These are phyloP conservation scores for Arachis stenosperma DNA, from an alignment of 306 rosid species.

Conservation along the genomic window DNA sequence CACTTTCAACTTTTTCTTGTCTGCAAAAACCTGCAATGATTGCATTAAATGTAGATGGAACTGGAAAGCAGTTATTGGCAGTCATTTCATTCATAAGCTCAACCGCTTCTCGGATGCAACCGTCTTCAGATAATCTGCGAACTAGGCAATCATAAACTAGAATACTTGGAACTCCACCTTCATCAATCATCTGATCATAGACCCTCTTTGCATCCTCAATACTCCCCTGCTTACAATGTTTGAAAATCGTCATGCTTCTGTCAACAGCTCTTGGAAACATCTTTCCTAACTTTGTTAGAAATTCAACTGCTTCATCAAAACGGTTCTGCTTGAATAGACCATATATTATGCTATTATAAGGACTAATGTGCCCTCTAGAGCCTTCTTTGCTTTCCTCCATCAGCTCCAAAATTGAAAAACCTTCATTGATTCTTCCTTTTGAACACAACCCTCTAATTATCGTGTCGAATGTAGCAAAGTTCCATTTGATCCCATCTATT, in stretches of 20 bases:
- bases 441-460: slow-evolving; percentile 68
- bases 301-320: slow-evolving; percentile 55
- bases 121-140: slow-evolving; percentile 48
- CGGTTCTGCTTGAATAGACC: slow-evolving; percentile 65
- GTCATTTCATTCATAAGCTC: slow-evolving; percentile 75
- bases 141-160: slow-evolving; percentile 62
- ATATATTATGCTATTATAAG: slow-evolving; percentile 72
- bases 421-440: slow-evolving; percentile 63
- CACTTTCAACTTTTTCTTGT: slow-evolving; percentile 58
- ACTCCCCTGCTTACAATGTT: slow-evolving; percentile 50
- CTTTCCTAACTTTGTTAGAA: slow-evolving; percentile 53
- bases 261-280: slow-evolving; percentile 72
- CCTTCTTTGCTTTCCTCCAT: slow-evolving; percentile 71
- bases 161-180: slow-evolving; percentile 68
- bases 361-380: slow-evolving; percentile 58
- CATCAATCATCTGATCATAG: slow-evolving; percentile 56
- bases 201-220: slow-evolving; percentile 61
- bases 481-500: slow-evolving; percentile 64
- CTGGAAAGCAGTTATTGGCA: slow-evolving; percentile 53
- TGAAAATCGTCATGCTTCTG: slow-evolving; percentile 59
- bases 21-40: slow-evolving; percentile 58
- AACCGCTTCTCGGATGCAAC: slow-evolving; percentile 57
- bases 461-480: slow-evolving; percentile 57
- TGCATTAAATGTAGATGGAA: slow-evolving; percentile 60
- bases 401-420: slow-evolving; percentile 58